Percentiles rank a stretch among this genome's conserved stretches.
Evolutionary conservation across 116 monocot species (phyloP).

Genomic region (Dioscorea cayenensis): DNA sequence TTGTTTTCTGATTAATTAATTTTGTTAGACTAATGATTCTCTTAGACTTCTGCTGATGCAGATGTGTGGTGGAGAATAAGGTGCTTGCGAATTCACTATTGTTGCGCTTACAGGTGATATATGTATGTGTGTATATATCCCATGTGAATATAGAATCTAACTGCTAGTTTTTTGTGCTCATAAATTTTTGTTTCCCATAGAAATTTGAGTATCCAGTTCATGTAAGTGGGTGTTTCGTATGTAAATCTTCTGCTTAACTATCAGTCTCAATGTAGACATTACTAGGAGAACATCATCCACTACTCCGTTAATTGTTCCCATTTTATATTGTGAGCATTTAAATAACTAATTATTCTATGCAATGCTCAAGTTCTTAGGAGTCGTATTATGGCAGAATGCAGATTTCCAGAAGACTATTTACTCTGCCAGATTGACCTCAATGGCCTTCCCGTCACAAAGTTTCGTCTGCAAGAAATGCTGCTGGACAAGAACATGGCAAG

Average conservation of each 20-base stretch:
- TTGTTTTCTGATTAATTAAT: not conserved
- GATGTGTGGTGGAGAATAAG: slow-evolving; percentile 98
- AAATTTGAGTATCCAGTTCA: too few relatives aligned
- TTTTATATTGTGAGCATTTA: not conserved
- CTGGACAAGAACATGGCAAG: slow-evolving; percentile 7
- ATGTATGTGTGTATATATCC: not conserved
- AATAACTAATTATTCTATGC: not conserved
- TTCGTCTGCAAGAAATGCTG: slow-evolving; percentile 9
- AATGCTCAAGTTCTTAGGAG: slow-evolving; percentile 4
- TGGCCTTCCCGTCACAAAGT: slow-evolving; percentile 36
- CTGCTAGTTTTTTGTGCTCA: not conserved
- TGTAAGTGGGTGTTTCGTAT: not conserved
- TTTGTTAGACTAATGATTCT: not conserved
- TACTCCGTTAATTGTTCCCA: not conserved
- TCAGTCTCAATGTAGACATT: not conserved
- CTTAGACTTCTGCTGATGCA: slow-evolving; percentile 23
- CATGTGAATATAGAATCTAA: not conserved
- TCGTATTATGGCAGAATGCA: slow-evolving; percentile 30
- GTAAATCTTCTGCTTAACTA: not conserved
- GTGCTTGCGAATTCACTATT: slow-evolving; percentile 85
- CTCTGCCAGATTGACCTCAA: slow-evolving; percentile 56
- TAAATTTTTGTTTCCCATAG: not conserved
- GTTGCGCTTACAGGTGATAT: slow-evolving; percentile 64
- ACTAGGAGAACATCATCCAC: not conserved
- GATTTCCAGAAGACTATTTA: slow-evolving; percentile 42